Conservation (phyloP, 176 grass and related monocot genomes). For the Carex parvula region DNA sequence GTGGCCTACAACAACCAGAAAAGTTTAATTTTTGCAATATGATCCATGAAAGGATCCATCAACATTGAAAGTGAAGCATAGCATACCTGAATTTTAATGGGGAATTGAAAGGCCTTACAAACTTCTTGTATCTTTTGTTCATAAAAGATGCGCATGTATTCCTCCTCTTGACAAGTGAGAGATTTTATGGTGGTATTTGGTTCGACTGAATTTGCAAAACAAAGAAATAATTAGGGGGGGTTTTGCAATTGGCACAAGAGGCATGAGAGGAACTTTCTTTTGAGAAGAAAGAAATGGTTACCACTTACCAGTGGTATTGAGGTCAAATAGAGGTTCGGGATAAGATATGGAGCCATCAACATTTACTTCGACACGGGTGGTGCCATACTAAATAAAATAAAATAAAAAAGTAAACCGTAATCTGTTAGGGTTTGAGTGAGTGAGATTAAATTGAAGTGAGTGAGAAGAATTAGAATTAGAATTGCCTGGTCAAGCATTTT, state of each 20-base stretch:
- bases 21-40: not conserved
- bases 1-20: constrained; percentile 61
- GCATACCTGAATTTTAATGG: constrained; percentile 85
- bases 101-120: constrained; percentile 87
- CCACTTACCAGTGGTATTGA: constrained; percentile 51
- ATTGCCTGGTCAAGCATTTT: constrained; percentile 61
- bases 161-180: constrained; percentile 81
- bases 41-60: not conserved
- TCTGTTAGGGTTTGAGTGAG: too few species aligned
- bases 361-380: constrained; percentile 63
- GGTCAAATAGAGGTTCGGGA: constrained; percentile 54
- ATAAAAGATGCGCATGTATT: constrained; percentile 70
- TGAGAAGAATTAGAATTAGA: too few species aligned
- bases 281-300: constrained; percentile 4
- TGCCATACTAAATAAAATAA: constrained; percentile 59
- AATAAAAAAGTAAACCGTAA: not conserved
- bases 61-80: not conserved
- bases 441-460: too few species aligned
- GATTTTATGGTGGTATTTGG: constrained; percentile 44
- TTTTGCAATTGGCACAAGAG: not conserved
- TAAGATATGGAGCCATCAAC: constrained; percentile 59
- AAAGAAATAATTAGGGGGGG: constrained; percentile 18
- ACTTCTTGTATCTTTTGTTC: constrained; percentile 99
- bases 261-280: too few species aligned
- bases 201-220: constrained; percentile 34